These are phyloP conservation scores for Capsicum pubescens DNA, from an alignment of 257 asterid genomes.

Conservation along the genomic window DNA sequence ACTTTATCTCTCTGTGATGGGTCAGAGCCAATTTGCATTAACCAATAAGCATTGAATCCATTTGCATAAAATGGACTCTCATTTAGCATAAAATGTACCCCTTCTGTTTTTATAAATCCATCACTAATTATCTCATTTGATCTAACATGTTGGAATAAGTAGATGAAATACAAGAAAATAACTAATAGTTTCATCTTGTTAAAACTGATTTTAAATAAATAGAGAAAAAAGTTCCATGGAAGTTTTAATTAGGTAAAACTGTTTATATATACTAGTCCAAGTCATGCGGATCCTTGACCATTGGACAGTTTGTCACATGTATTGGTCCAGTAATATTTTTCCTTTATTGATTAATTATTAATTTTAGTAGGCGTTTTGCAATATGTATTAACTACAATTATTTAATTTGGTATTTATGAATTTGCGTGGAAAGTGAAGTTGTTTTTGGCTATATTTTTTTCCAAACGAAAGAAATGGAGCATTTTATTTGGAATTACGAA, in stretches of 20 bases:
- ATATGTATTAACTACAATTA: too few species aligned
- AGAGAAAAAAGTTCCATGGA: background rate
- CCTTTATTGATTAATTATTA: too few species aligned
- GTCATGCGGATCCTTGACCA: background rate
- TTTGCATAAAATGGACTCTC: conserved; percentile 56
- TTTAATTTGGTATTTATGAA: too few species aligned
- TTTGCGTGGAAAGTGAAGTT: too few species aligned
- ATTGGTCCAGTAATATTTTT: too few species aligned
- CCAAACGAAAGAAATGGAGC: too few species aligned
- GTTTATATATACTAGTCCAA: conserved; percentile 4
- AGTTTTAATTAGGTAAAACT: background rate
- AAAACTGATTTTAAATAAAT: background rate
- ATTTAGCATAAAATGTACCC: conserved; percentile 50
- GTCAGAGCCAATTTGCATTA: conserved; percentile 55
- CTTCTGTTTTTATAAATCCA: conserved; percentile 48
- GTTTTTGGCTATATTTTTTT: too few species aligned
- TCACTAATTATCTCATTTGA: conserved; percentile 33
- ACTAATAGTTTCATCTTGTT: conserved; percentile 37
- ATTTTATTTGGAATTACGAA: too few species aligned
- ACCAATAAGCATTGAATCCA: conserved; percentile 71
- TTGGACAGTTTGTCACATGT: background rate
- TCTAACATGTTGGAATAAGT: conserved; percentile 34
- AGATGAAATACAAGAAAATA: conserved; percentile 29
- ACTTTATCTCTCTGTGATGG: conserved; percentile 50
- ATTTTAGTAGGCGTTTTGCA: too few species aligned